phyloP scores from a whole-genome alignment of 2,329 filamentous ascomycete genomes.

The Diaporthe sp. region DNA sequence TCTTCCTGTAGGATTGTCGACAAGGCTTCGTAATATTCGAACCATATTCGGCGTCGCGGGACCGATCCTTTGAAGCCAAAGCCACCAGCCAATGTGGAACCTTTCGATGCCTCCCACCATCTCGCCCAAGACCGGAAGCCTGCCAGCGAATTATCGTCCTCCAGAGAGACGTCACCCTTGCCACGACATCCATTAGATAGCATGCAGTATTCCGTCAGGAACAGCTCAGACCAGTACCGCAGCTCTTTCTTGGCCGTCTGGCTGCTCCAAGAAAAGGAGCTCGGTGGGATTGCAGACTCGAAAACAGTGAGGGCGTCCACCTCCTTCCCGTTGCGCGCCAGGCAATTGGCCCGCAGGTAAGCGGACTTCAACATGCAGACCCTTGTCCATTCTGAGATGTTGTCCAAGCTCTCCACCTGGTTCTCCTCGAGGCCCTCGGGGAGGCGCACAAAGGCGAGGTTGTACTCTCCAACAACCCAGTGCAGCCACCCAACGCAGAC shows the following conservation, averaged over 20 bases:
- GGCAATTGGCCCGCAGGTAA: slow-evolving; percentile 79
- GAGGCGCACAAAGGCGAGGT: slow-evolving; percentile 69
- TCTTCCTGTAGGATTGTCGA: slow-evolving; percentile 80
- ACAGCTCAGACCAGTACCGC: slow-evolving; percentile 82
- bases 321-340: slow-evolving; percentile 62
- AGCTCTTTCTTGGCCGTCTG: slow-evolving; percentile 73
- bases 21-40: slow-evolving; percentile 84
- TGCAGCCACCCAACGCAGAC: slow-evolving; percentile 89
- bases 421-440: slow-evolving; percentile 73
- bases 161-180: slow-evolving; percentile 62
- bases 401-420: slow-evolving; percentile 63
- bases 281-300: slow-evolving; percentile 73
- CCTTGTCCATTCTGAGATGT: slow-evolving; percentile 80
- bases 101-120: slow-evolving; percentile 71
- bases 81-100: slow-evolving; percentile 63
- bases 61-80: slow-evolving; percentile 71
- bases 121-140: slow-evolving; percentile 76
- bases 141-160: slow-evolving; percentile 66
- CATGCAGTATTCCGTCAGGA: slow-evolving; percentile 81
- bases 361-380: slow-evolving; percentile 84
- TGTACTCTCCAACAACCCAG: slow-evolving; percentile 80
- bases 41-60: slow-evolving; percentile 80
- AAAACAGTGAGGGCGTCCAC: slow-evolving; percentile 76
- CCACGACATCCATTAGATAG: slow-evolving; percentile 72
- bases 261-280: slow-evolving; percentile 66